Evolutionary conservation across 140 eudicot genomes (phyloP), one percentile per base, ranked within the genome.

Genomic region (Flaveria floridana): DNA sequence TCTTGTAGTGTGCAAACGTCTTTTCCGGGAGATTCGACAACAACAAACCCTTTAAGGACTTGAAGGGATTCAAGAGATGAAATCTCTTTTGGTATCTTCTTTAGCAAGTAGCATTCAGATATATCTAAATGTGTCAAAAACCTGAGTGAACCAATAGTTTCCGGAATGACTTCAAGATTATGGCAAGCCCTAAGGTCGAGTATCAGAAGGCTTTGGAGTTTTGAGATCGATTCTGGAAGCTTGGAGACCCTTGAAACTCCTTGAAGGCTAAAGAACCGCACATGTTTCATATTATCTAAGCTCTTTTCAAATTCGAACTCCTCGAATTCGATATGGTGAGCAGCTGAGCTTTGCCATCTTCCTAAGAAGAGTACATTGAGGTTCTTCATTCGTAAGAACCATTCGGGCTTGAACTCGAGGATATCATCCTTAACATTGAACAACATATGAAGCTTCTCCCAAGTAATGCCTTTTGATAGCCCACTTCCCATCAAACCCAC

Each of bases 181-280:
- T 84, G 84, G 76, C 89, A 87, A 13, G 92, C 84, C 71, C 92
- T 67, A 37, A 87, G 89, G 64, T 87, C 92, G 37, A 87, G 75
- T 66, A 87, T 74, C 4, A 20, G 18, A 73, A 87, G 81, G 66
- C 56, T 80, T 34, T 12, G 37, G 7, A 84, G 84, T 63, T 70
- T 75, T 15, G 78, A 76, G 50, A 87, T 81, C 0, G 88, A 77
- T 4, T 61, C 47, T 20, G 92, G 92, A 61, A 84, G 84, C 47
- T 26, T 26, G 2, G 74, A 77, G n/a, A 84, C 64, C 68, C 84
- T 69, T 5, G 92, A 87, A 69, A 87, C 82, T 39, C 92, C 92
- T 82, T 84, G 87, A 65, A 87, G 85, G 74, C 89, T 82, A 46
- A 87, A 77, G 68, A 87, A 75, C 74, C 78, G 58, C 19, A 82